Base-by-base conservation (phyloP, 768 basidiomycete species). In the Mycena amicta region DNA sequence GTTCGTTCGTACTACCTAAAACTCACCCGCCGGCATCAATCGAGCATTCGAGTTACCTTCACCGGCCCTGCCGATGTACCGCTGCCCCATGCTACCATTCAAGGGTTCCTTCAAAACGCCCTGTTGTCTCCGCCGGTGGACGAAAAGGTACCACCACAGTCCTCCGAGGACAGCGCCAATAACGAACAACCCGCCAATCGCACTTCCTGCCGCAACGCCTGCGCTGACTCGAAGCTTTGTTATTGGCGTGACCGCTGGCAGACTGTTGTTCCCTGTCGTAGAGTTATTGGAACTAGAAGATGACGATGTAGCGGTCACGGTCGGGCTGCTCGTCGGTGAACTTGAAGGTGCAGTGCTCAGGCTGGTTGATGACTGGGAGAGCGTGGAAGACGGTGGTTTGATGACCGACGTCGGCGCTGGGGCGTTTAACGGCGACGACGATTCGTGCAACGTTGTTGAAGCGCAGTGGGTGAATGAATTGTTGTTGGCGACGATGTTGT, bases 271-370 rank as follows among this genome's bases (percentile, higher is more conserved):
- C n/a, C n/a, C n/a, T n/a, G n/a, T n/a, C n/a, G n/a, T n/a, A n/a
- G n/a, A n/a, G n/a, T n/a, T n/a, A n/a, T n/a, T n/a, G n/a, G n/a
- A n/a, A n/a, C n/a, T n/a, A n/a, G n/a, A n/a, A n/a, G n/a, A n/a
- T n/a, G n/a, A n/a, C 16, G 50, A 22, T n/a, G 56, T 23, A n/a
- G n/a, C n/a, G n/a, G n/a, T n/a, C n/a, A n/a, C n/a, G n/a, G 15
- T 26, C 13, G 56, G 6, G 28, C 50, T 5, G 40, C 18, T 77
- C 61, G 8, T 70, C 56, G 22, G 68, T 64, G 67, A 82, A 80
- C 23, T 45, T n/a, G 43, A 54, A 4, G 27, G 15, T 49, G 43
- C 47, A n/a, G 5, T 6, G 16, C 31, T 37, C n/a, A n/a, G n/a
- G n/a, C 53, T 20, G n/a, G n/a, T n/a, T n/a, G n/a, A n/a, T n/a